A percentile compares a stretch with the other conserved stretches of the same genome.
Evolutionary conservation across 805 yeast genomes (phyloP).

Genomic region (Crinitomyces ghanaensis): DNA sequence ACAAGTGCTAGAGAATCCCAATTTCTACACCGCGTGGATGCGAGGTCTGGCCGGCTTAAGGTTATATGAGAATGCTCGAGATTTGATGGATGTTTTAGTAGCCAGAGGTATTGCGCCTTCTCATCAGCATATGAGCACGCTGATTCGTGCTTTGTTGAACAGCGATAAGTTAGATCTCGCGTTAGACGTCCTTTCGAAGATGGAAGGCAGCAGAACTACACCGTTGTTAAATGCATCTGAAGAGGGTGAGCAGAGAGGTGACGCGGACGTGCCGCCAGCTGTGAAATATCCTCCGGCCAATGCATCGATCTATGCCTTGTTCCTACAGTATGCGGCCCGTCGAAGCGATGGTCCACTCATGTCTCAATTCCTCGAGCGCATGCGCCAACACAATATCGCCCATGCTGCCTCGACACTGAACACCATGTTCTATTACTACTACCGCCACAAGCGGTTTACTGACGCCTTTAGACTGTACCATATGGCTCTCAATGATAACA

Average conservation of each 20-base stretch:
- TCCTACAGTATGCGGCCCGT: conserved; percentile 14
- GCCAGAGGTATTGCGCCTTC: conserved; percentile 9
- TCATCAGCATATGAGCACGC: conserved; percentile 7
- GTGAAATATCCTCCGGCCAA: conserved; percentile 8
- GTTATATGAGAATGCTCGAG: conserved; percentile 11
- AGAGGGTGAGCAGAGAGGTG: no score
- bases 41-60: conserved; percentile 15
- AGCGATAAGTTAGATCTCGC: conserved; percentile 9
- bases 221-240: no score
- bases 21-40: conserved; percentile 17
- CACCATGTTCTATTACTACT: conserved; percentile 11
- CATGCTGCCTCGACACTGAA: conserved; percentile 11
- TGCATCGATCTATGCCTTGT: conserved; percentile 10
- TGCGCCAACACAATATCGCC: conserved; percentile 5
- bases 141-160: conserved; percentile 12
- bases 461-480: conserved; percentile 6
- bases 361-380: conserved; percentile 7
- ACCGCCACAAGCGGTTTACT: conserved; percentile 9
- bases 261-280: no score
- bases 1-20: conserved; percentile 12
- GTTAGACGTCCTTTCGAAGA: conserved; percentile 6
- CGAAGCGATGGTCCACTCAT: conserved; percentile 9
- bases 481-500: background rate
- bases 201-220: conserved; percentile 9
- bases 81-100: conserved; percentile 16